Percentiles rank a stretch among this genome's conserved stretches.
These are phyloP conservation scores for Umbelopsis ramanniana DNA, from an alignment of 192 early-diverging fungal genomes.

Conservation along the genomic window DNA sequence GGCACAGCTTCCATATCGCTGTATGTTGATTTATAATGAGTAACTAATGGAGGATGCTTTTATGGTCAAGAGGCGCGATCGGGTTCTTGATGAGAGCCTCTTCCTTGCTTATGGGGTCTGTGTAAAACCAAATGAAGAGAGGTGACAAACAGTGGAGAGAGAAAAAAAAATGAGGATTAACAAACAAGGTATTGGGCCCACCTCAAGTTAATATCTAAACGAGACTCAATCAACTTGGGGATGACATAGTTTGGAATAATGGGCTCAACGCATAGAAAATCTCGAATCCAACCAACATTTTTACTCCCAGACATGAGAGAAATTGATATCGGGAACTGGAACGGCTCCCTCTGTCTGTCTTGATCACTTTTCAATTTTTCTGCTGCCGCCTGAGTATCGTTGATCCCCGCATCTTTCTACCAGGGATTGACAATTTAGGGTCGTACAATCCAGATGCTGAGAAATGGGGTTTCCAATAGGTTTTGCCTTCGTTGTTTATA, in stretches of 20 bases:
- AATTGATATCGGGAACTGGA: background rate
- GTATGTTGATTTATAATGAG: background rate
- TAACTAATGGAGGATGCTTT: background rate
- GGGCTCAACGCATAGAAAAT: background rate
- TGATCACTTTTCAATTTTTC: no score
- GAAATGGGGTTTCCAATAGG: no score
- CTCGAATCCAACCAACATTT: background rate
- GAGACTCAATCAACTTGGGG: no score
- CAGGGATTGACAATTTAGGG: no score
- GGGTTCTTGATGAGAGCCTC: background rate
- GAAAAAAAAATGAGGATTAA: no score
- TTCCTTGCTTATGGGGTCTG: background rate
- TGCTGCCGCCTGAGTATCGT: no score
- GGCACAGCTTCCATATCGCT: slow-evolving; percentile 7
- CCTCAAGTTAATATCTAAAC: no score
- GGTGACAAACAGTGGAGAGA: no score
- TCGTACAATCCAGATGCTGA: no score
- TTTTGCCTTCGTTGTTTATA: no score
- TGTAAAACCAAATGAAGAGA: background rate
- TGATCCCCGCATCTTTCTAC: no score
- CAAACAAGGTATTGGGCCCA: no score
- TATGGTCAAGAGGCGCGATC: background rate
- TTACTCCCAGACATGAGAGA: slow-evolving; percentile 5
- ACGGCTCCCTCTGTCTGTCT: background rate
- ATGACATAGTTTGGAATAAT: background rate